Percentiles rank a stretch among this genome's conserved stretches.
Conservation (phyloP, 768 basidiomycete genomes). For the Boletus barrowsii region DNA sequence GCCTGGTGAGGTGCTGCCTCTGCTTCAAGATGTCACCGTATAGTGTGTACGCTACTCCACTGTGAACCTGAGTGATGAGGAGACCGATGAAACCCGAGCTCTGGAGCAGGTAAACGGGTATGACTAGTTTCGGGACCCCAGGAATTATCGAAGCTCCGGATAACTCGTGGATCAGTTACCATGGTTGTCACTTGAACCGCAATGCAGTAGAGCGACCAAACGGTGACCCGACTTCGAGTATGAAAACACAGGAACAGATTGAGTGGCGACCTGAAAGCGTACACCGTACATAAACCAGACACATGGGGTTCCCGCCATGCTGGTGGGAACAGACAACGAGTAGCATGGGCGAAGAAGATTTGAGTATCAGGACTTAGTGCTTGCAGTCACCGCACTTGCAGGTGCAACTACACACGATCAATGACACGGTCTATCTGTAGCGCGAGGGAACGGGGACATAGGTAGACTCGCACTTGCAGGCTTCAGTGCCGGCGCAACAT, state of each 20-base stretch:
- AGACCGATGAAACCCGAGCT: constrained; percentile 30
- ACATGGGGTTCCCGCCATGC: not conserved
- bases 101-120: no score
- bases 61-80: constrained; percentile 31
- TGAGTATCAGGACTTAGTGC: not conserved
- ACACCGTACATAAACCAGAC: not conserved
- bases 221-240: no score
- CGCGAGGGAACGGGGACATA: not conserved
- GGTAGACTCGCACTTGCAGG: constrained; percentile 15
- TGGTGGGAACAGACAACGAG: not conserved
- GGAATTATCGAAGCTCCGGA: no score
- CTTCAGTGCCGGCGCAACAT: constrained; percentile 11
- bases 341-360: not conserved
- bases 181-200: no score
- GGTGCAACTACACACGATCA: constrained; percentile 5
- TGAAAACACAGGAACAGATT: not conserved
- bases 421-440: no score
- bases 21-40: constrained; percentile 26
- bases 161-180: no score
- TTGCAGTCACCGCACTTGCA: constrained; percentile 22
- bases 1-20: no score
- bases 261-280: not conserved
- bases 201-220: no score
- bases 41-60: constrained; percentile 34
- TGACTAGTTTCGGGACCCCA: no score